Percentiles rank a stretch among this genome's conserved stretches.
Conservation (phyloP, 371 early-diverging fungal species). For the Mucor velutinosus region DNA sequence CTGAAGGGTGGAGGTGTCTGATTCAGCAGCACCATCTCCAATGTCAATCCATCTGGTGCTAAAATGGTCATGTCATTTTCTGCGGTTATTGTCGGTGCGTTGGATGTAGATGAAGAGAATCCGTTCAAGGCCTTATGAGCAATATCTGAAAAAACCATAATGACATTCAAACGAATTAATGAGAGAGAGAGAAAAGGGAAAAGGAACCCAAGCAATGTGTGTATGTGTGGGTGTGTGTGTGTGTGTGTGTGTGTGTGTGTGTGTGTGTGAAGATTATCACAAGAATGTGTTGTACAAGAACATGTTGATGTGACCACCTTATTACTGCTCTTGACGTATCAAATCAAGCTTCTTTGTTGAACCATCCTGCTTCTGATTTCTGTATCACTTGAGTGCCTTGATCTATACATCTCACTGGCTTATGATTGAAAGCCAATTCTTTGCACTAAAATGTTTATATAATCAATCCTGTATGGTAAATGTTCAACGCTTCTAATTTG, state of each 20-base stretch:
- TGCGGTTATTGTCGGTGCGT: background rate
- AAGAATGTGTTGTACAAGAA: slow-evolving; percentile 2
- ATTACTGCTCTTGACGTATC: background rate
- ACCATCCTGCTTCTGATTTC: background rate
- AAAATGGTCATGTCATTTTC: background rate
- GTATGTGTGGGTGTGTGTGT: background rate
- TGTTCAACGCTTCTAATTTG: background rate
- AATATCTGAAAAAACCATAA: slow-evolving; percentile 18
- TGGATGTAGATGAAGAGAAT: background rate
- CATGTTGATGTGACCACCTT: slow-evolving; percentile 2
- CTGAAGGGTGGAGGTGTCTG: slow-evolving; percentile 32
- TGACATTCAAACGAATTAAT: background rate
- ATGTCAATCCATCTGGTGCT: slow-evolving; percentile 33
- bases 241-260: background rate
- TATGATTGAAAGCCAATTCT: background rate
- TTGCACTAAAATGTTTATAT: background rate
- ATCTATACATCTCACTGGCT: background rate
- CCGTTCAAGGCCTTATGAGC: slow-evolving; percentile 12
- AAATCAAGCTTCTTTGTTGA: background rate
- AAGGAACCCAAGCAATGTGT: background rate
- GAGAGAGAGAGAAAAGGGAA: background rate
- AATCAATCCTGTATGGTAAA: background rate
- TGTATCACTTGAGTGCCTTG: background rate
- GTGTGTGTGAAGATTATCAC: slow-evolving; percentile 2
- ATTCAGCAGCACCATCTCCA: slow-evolving; percentile 39